Evolutionary conservation across 1,139 yeast species (phyloP).

Genomic region (Cylindricascospora bacillispora): DNA sequence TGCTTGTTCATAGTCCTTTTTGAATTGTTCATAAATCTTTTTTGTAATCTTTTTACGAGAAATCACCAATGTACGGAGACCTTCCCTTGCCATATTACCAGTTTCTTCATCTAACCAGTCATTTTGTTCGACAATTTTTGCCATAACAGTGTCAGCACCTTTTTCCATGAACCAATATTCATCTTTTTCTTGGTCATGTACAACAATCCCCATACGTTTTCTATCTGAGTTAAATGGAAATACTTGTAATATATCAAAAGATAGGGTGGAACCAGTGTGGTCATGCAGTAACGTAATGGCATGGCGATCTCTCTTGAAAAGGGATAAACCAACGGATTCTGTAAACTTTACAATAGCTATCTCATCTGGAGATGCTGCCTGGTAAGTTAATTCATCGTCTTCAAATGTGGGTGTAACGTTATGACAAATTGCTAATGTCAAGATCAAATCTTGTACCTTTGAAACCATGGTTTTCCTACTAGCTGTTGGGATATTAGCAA

Average conservation of each 20-base stretch:
- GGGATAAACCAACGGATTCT: constrained; percentile 68
- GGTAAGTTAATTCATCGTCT: constrained; percentile 59
- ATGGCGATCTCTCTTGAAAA: constrained; percentile 70
- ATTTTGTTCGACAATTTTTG: constrained; percentile 64
- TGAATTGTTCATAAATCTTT: constrained; percentile 49
- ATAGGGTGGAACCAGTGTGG: constrained; percentile 39
- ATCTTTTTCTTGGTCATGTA: constrained; percentile 46
- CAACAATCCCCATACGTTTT: constrained; percentile 90
- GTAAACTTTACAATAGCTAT: constrained; percentile 93
- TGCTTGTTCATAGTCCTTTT: constrained; percentile 54
- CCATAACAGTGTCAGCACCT: constrained; percentile 97
- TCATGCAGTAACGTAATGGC: constrained; percentile 57
- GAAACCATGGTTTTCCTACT: constrained; percentile 55
- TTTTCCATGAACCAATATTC: constrained; percentile 80
- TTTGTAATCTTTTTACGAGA: constrained; percentile 60
- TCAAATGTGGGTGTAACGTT: constrained; percentile 86
- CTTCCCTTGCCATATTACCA: constrained; percentile 96
- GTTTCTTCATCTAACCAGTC: constrained; percentile 99
- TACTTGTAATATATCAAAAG: constrained; percentile 61
- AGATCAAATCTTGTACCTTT: constrained; percentile 66
- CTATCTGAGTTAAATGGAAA: constrained; percentile 95
- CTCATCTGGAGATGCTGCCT: constrained; percentile 98
- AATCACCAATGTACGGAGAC: constrained; percentile 84
- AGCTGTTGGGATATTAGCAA: constrained; percentile 28
- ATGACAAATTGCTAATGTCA: constrained; percentile 84